These are phyloP conservation scores for Cochlearia excelsa DNA, from an alignment of 345 rosid genomes.

Conservation along the genomic window DNA sequence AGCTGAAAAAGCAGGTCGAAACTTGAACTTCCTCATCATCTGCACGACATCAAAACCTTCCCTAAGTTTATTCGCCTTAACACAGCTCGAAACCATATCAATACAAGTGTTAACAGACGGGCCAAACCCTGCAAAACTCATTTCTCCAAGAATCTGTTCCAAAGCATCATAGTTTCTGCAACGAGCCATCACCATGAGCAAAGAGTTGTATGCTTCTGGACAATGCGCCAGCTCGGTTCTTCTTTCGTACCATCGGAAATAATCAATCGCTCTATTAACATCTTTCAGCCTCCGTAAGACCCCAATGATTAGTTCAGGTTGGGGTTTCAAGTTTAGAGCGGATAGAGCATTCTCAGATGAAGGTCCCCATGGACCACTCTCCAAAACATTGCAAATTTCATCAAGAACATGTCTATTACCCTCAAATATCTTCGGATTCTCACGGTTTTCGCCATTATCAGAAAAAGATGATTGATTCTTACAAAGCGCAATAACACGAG, in stretches of 20 bases:
- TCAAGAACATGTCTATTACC: constrained; percentile 40
- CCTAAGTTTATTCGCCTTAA: constrained; percentile 56
- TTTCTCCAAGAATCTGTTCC: constrained; percentile 76
- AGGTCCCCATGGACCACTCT: constrained; percentile 71
- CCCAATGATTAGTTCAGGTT: constrained; percentile 57
- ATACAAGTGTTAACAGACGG: constrained; percentile 53
- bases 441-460: constrained; percentile 34
- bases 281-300: constrained; percentile 68
- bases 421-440: constrained; percentile 39
- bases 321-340: constrained; percentile 48
- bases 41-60: constrained; percentile 77
- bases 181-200: constrained; percentile 69
- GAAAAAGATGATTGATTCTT: constrained; percentile 41
- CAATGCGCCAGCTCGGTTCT: constrained; percentile 53
- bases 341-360: constrained; percentile 54
- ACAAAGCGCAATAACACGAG: constrained; percentile 22
- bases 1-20: constrained; percentile 89
- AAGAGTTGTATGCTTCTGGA: constrained; percentile 77
- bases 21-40: constrained; percentile 83
- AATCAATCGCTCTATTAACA: constrained; percentile 52
- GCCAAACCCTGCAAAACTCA: constrained; percentile 83
- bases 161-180: constrained; percentile 50
- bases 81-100: constrained; percentile 60
- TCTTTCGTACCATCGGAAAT: constrained; percentile 75
- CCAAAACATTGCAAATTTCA: constrained; percentile 55